Evolutionary conservation across 179 eudicot genomes (phyloP).

Genomic region (Actinidia chinensis): DNA sequence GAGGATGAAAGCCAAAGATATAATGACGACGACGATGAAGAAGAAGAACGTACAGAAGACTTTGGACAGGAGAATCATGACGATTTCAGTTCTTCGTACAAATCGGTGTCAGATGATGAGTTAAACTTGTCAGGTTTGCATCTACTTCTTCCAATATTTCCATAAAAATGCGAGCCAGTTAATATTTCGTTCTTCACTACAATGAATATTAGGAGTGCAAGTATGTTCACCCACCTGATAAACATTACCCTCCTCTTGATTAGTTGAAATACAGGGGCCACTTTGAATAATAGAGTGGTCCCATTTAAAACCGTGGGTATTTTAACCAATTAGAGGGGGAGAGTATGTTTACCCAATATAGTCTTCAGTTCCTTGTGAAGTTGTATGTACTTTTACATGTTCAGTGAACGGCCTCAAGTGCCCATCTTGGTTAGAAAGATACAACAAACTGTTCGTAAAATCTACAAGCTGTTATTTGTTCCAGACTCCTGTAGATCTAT

Average conservation of each 20-base stretch:
- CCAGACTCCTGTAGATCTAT: conserved; percentile 74
- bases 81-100: conserved; percentile 55
- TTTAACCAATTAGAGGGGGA: no score
- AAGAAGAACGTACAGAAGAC: conserved; percentile 48
- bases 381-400: conserved; percentile 7
- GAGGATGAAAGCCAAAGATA: conserved; percentile 59
- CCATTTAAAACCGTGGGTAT: no score
- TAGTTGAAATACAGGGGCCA: no score
- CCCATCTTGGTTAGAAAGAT: conserved; percentile 91
- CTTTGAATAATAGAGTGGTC: no score
- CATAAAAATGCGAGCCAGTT: conserved; percentile 2
- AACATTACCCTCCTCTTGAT: no score
- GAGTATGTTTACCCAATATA: background rate
- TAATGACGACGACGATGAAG: conserved; percentile 56
- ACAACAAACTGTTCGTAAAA: conserved; percentile 67
- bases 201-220: background rate
- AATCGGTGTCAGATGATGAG: conserved; percentile 73
- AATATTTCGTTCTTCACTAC: conserved; percentile 3
- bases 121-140: conserved; percentile 53
- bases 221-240: no score
- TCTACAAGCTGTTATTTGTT: conserved; percentile 73
- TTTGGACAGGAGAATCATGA: conserved; percentile 51
- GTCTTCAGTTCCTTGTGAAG: background rate
- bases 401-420: conserved; percentile 46
- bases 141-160: conserved; percentile 9